Conservation (phyloP, 1,139 yeast genomes). For the Yamadazyma diospyri region DNA sequence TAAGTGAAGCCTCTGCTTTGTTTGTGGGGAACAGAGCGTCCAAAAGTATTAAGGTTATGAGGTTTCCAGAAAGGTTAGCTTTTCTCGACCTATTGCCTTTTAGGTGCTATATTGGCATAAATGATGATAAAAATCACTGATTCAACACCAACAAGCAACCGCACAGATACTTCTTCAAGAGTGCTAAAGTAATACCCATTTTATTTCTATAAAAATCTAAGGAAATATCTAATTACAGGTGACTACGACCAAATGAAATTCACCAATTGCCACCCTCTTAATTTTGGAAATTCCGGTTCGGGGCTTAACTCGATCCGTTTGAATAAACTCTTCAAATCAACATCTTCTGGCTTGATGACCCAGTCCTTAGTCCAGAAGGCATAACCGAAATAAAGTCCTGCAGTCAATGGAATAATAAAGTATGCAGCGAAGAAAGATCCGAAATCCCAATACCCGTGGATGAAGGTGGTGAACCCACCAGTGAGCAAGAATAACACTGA, state of each 20-base stretch:
- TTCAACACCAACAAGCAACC: too few relatives aligned
- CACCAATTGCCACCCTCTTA: slow-evolving; percentile 15
- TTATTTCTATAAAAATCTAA: too few relatives aligned
- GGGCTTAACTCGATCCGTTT: slow-evolving; percentile 34
- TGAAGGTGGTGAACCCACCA: slow-evolving; percentile 37
- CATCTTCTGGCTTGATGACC: slow-evolving; percentile 26
- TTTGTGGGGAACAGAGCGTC: too few relatives aligned
- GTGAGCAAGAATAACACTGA: slow-evolving; percentile 32
- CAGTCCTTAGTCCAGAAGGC: slow-evolving; percentile 24
- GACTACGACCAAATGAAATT: not conserved
- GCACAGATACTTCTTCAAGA: too few relatives aligned
- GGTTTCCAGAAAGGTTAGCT: too few relatives aligned
- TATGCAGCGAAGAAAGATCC: slow-evolving; percentile 35
- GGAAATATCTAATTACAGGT: too few relatives aligned
- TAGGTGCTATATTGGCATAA: too few relatives aligned
- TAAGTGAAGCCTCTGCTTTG: too few relatives aligned
- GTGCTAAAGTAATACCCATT: too few relatives aligned
- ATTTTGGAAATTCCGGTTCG: slow-evolving; percentile 27
- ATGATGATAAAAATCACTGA: too few relatives aligned
- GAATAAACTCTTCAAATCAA: slow-evolving; percentile 29
- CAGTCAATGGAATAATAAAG: slow-evolving; percentile 31
- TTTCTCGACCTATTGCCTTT: too few relatives aligned
- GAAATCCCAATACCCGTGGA: slow-evolving; percentile 30
- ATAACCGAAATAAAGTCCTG: slow-evolving; percentile 25
- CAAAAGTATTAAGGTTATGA: too few relatives aligned